A percentile compares a stretch with the other conserved stretches of the same genome.
Conservation (phyloP, 352 stramenopile genomes). For the Pythium insidiosum region DNA sequence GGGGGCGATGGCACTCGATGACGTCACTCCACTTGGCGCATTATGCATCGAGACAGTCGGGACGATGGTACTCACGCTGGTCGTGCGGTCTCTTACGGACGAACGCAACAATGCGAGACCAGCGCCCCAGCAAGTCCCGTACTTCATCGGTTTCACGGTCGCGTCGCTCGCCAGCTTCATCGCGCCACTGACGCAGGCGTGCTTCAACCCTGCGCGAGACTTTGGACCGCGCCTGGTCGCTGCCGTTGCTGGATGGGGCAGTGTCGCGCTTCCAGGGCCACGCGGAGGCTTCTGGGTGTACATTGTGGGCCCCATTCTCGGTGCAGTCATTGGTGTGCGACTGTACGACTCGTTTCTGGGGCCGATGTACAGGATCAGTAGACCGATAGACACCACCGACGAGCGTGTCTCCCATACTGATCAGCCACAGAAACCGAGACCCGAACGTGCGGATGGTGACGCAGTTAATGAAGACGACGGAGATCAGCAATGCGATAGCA, state of each 20-base stretch:
- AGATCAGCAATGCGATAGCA: no score
- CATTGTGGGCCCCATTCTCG: slow-evolving; percentile 45
- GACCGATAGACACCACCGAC: no score
- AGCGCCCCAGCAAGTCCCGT: slow-evolving; percentile 19
- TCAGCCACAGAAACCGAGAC: no score
- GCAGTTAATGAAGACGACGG: no score
- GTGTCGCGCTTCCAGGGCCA: slow-evolving; percentile 27
- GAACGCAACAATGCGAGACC: slow-evolving; percentile 18
- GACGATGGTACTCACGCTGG: slow-evolving; percentile 49
- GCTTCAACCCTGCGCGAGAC: slow-evolving; percentile 72
- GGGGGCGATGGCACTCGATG: slow-evolving; percentile 9
- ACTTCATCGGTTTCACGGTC: slow-evolving; percentile 47
- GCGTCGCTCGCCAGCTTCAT: slow-evolving; percentile 37
- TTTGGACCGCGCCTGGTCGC: slow-evolving; percentile 64
- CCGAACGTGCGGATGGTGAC: no score
- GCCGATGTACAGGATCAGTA: no score
- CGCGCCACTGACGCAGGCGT: slow-evolving; percentile 58
- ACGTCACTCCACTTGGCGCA: slow-evolving; percentile 26
- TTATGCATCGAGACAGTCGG: slow-evolving; percentile 53
- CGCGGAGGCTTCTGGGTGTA: slow-evolving; percentile 58
- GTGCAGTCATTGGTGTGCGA: slow-evolving; percentile 33
- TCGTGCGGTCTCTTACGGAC: slow-evolving; percentile 52
- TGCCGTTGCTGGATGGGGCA: slow-evolving; percentile 49
- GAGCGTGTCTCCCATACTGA: no score
- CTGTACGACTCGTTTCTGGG: slow-evolving; percentile 53